Evolutionary conservation across 306 rosid species (phyloP), one percentile per base, ranked within the genome.

Genomic region (Trichosanthes cucumerina): DNA sequence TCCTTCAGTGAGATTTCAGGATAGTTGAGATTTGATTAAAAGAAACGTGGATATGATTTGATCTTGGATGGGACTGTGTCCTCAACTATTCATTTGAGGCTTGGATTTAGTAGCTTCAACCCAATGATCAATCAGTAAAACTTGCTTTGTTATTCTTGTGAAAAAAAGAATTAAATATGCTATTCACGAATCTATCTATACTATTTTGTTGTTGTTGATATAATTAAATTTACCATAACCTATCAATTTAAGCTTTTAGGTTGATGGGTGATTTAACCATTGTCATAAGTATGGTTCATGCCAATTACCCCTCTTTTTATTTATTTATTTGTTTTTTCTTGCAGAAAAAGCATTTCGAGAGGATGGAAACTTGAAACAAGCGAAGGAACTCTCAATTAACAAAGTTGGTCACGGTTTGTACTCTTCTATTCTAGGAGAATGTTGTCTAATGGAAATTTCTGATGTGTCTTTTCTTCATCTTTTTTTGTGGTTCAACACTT

Each of bases 271-370:
- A n/a, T n/a, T n/a, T n/a, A n/a, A n/a, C n/a, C n/a, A n/a, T n/a
- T n/a, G 71, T 64, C 59, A 58, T 64, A 64, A 36, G 23, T 66
- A 9, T 71, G 38, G 14, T 62, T 66, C 44, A 52, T 86, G 75
- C 81, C 74, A 78, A 80, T 44, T 47, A 41, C 11, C 44, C 44
- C 13, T 11, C 6, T 33, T 64, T 52, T 63, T 13, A 14, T 39
- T 57, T n/a, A n/a, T n/a, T 71, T 8, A 33, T 44, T 57, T 58
- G n/a, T 71, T 75, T 2, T 62, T 53, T 78, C 82, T 84, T 79
- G 79, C 85, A 95, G 99, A 92, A 85, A 95, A 92, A 86, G 99
- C 99, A 54, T 92, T 91, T 87, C 90, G 86, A 69, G 91, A 84
- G 80, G 96, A 92, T 86, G 99, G 97, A 78, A 83, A 80, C 53